A percentile compares a stretch with the other conserved stretches of the same genome.
Conservation (phyloP, 352 stramenopile species). For the Phytophthora pseudosyringae region DNA sequence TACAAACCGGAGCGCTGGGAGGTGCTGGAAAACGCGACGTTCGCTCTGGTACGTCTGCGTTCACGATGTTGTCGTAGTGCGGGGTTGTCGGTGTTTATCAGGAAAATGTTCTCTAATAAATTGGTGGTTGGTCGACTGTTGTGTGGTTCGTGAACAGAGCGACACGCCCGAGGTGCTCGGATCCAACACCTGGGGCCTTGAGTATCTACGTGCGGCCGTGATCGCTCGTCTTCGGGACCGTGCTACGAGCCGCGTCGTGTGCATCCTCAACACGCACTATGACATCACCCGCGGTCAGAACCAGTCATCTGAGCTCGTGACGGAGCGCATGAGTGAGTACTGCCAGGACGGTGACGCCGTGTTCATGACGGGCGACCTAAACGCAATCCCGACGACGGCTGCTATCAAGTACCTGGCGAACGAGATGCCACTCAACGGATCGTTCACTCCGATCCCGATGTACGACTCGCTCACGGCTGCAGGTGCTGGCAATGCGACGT, state of each 20-base stretch:
- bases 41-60: constrained; percentile 51
- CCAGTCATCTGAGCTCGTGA: constrained; percentile 57
- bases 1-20: constrained; percentile 51
- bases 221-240: constrained; percentile 53
- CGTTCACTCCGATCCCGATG: constrained; percentile 49
- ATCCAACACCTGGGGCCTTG: constrained; percentile 68
- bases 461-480: constrained; percentile 60
- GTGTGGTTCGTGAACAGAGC: constrained; percentile 36
- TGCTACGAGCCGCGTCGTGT: constrained; percentile 32
- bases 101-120: neutral
- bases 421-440: constrained; percentile 14
- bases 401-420: constrained; percentile 50
- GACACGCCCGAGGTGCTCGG: constrained; percentile 51
- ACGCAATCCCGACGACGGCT: constrained; percentile 39
- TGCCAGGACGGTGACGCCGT: constrained; percentile 54
- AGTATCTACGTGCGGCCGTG: constrained; percentile 62
- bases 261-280: constrained; percentile 77
- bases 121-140: neutral
- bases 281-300: constrained; percentile 61
- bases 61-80: neutral
- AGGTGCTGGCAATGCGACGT: constrained; percentile 50
- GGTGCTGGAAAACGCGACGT: constrained; percentile 51
- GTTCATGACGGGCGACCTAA: constrained; percentile 70
- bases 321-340: constrained; percentile 41
- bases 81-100: too few species aligned